Evolutionary conservation across 1,139 yeast species (phyloP).

Genomic region (Martiniozyma asiatica): DNA sequence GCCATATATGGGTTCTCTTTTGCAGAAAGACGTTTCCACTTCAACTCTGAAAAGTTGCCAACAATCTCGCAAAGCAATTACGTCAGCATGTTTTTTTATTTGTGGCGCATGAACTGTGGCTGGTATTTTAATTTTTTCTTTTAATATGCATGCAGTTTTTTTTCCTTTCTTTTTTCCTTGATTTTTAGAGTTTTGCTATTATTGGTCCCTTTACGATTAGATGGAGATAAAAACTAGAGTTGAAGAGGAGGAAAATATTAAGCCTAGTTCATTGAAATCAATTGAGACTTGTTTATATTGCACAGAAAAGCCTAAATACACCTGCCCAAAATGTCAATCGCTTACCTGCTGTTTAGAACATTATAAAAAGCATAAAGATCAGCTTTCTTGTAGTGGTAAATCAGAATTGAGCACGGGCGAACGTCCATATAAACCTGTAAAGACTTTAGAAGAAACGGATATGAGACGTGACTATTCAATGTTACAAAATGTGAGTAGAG

Average conservation of each 20-base stretch:
- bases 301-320: conserved; percentile 39
- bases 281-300: conserved; percentile 3
- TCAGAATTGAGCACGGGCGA: conserved; percentile 28
- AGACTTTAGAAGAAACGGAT: conserved; percentile 28
- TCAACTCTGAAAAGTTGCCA: no score
- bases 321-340: conserved; percentile 71
- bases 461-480: conserved; percentile 82
- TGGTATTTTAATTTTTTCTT: no score
- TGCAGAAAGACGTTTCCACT: no score
- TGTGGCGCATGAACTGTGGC: no score
- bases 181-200: neutral
- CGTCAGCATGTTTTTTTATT: no score
- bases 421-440: conserved; percentile 44
- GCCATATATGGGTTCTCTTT: no score
- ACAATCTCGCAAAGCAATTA: no score
- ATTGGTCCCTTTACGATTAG: neutral
- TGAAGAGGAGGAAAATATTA: neutral
- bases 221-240: conserved; percentile 5
- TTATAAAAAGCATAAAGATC: conserved; percentile 56
- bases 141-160: no score
- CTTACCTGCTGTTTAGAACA: conserved; percentile 65
- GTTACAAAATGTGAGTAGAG: conserved; percentile 48
- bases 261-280: neutral
- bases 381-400: conserved; percentile 53
- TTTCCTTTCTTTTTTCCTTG: no score